phyloP scores from a whole-genome alignment of 2,329 filamentous ascomycete species.

The Orbilia blumenaviensis region DNA sequence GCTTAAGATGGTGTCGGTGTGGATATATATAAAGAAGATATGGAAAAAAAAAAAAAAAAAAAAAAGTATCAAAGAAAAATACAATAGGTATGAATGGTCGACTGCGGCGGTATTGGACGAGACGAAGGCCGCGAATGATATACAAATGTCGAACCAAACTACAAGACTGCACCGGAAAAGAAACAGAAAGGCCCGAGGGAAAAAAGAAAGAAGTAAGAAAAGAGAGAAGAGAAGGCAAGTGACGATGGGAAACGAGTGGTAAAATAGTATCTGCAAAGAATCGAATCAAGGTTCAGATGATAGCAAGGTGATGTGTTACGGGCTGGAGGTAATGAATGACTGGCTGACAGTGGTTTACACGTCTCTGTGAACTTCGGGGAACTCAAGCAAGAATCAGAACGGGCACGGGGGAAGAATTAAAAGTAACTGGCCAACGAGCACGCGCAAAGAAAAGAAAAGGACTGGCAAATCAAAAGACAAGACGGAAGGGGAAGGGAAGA shows the following conservation, averaged over 20 bases:
- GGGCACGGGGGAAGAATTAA: slow-evolving; percentile 51
- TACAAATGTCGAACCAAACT: slow-evolving; percentile 51
- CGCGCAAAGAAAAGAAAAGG: slow-evolving; percentile 40
- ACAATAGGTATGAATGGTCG: slow-evolving; percentile 51
- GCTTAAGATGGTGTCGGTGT: slow-evolving; percentile 7
- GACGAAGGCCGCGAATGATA: slow-evolving; percentile 40
- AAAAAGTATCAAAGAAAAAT: slow-evolving; percentile 31
- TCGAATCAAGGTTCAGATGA: slow-evolving; percentile 48
- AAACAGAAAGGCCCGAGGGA: slow-evolving; percentile 36
- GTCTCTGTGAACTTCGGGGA: slow-evolving; percentile 50
- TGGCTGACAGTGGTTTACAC: slow-evolving; percentile 53
- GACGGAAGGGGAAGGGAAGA: slow-evolving; percentile 52
- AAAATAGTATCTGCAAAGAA: slow-evolving; percentile 53
- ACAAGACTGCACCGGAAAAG: slow-evolving; percentile 51
- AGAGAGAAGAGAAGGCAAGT: slow-evolving; percentile 29
- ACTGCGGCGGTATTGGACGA: slow-evolving; percentile 34
- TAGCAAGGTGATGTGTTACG: slow-evolving; percentile 37
- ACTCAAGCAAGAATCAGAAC: slow-evolving; percentile 50
- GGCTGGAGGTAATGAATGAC: slow-evolving; percentile 51
- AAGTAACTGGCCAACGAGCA: slow-evolving; percentile 52
- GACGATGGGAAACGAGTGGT: slow-evolving; percentile 53
- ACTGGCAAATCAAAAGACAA: slow-evolving; percentile 54
- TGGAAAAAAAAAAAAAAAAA: slow-evolving; percentile 30
- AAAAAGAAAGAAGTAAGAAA: slow-evolving; percentile 25
- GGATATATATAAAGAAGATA: slow-evolving; percentile 34